Evolutionary conservation across 768 basidiomycete genomes (phyloP).

Genomic region (Mycena amicta): DNA sequence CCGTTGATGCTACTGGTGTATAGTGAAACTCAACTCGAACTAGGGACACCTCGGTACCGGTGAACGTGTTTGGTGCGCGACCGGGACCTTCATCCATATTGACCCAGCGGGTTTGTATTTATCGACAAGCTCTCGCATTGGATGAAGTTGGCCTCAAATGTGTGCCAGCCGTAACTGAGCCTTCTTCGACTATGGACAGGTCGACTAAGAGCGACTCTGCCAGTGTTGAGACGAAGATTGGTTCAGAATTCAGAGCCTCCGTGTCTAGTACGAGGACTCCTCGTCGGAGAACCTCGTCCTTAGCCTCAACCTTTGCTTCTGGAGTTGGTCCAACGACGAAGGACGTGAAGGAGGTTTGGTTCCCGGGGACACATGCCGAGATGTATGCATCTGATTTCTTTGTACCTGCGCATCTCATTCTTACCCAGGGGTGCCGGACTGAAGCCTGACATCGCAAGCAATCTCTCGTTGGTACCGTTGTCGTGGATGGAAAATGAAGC

Average conservation of each 20-base stretch:
- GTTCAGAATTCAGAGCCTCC: neutral
- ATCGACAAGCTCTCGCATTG: conserved; percentile 28
- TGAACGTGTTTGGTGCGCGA: conserved; percentile 7
- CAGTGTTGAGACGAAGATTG: conserved; percentile 6
- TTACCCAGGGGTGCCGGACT: conserved; percentile 24
- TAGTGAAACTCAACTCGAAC: too few species aligned
- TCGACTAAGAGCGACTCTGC: conserved; percentile 1
- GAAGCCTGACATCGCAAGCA: conserved; percentile 5
- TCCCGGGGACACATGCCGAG: conserved; percentile 27
- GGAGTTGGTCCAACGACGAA: neutral
- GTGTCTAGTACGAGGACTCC: neutral
- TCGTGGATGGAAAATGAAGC: conserved; percentile 39
- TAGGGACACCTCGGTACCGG: conserved; percentile 16
- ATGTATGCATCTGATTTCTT: conserved; percentile 21
- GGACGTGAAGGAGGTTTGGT: conserved; percentile 31
- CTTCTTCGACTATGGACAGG: too few species aligned
- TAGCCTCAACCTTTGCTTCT: neutral
- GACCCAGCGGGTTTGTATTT: conserved; percentile 20
- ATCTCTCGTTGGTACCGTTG: conserved; percentile 23
- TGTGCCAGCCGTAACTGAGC: conserved; percentile 9
- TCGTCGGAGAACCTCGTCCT: neutral
- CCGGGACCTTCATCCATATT: neutral
- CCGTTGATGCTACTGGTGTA: too few species aligned
- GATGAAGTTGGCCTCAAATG: conserved; percentile 24
- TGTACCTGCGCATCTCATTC: neutral